phyloP scores from a whole-genome alignment of 306 rosid genomes.

The Glycyrrhiza uralensis region DNA sequence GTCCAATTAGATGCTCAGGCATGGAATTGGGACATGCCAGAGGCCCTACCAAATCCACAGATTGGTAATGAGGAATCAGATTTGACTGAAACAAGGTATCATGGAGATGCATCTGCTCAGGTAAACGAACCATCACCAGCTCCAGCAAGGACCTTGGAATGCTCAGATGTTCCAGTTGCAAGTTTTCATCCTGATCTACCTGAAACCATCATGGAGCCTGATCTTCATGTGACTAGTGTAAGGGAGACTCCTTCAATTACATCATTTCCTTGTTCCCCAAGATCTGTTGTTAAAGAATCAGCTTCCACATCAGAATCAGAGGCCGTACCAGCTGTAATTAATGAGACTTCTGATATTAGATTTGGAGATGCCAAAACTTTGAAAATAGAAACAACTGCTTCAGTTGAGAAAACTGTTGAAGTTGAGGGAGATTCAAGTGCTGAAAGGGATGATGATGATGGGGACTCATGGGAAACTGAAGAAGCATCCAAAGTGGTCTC shows the following conservation, averaged over 20 bases:
- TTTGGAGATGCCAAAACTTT: constrained; percentile 24
- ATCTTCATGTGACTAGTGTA: constrained; percentile 36
- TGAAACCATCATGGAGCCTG: constrained; percentile 54
- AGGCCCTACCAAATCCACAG: constrained; percentile 30
- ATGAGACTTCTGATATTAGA: constrained; percentile 39
- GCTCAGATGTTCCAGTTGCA: constrained; percentile 38
- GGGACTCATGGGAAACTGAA: constrained; percentile 68
- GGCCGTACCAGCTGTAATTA: constrained; percentile 33
- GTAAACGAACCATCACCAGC: constrained; percentile 42
- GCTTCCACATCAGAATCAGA: constrained; percentile 37
- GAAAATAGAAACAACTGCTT: constrained; percentile 35
- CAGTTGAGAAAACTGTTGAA: constrained; percentile 49
- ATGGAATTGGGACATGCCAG: constrained; percentile 46
- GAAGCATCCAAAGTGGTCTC: constrained; percentile 57
- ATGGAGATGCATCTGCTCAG: constrained; percentile 35
- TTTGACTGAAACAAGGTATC: constrained; percentile 41
- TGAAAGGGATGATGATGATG: constrained; percentile 74
- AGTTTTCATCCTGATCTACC: constrained; percentile 43
- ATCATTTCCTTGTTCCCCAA: constrained; percentile 35
- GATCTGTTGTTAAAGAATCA: constrained; percentile 35
- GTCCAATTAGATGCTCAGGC: constrained; percentile 47
- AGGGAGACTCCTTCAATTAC: constrained; percentile 43
- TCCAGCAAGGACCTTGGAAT: constrained; percentile 33
- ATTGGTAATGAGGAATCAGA: constrained; percentile 29
- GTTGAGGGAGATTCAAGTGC: constrained; percentile 44